Conservation (phyloP, 495 filamentous ascomycete species). For the Penicilliopsis zonata region DNA sequence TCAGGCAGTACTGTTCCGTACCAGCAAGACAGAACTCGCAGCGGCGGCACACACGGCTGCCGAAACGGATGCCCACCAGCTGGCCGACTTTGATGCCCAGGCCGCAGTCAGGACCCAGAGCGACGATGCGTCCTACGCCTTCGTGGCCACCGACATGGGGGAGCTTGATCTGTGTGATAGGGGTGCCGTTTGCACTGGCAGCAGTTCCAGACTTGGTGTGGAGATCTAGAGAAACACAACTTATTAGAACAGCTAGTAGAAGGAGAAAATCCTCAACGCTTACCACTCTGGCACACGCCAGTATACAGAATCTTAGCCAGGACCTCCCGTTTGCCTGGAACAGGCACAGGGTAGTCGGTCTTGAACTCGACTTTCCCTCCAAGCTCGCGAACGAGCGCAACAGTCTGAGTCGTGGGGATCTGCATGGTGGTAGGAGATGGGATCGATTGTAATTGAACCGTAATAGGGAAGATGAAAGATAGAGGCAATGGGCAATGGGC, state of each 20-base stretch:
- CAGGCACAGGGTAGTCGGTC: constrained; percentile 33
- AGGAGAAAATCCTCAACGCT: constrained; percentile 3
- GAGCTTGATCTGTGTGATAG: constrained; percentile 34
- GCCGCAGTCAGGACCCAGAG: constrained; percentile 21
- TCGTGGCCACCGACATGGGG: constrained; percentile 40
- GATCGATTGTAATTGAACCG: too few species aligned
- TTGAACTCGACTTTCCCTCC: constrained; percentile 34
- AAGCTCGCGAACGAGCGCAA: constrained; percentile 30
- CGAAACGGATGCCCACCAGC: constrained; percentile 35
- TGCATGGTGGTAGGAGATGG: too few species aligned
- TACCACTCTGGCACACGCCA: constrained; percentile 38
- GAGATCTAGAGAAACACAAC: constrained; percentile 21
- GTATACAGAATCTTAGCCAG: constrained; percentile 37
- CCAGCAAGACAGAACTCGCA: constrained; percentile 37
- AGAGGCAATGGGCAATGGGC: too few species aligned
- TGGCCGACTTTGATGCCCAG: constrained; percentile 23
- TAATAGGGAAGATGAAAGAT: too few species aligned
- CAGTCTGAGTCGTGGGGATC: constrained; percentile 32
- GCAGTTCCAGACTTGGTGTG: constrained; percentile 36
- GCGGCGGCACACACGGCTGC: constrained; percentile 32
- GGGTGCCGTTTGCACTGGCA: constrained; percentile 27
- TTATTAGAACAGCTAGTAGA: neutral
- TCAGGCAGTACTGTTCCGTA: constrained; percentile 31
- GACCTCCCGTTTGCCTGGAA: constrained; percentile 31
- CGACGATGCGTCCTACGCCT: constrained; percentile 32